Evolutionary conservation across 352 stramenopile species (phyloP), one percentile per base, ranked within the genome.

Genomic region (Phytophthora syringae): DNA sequence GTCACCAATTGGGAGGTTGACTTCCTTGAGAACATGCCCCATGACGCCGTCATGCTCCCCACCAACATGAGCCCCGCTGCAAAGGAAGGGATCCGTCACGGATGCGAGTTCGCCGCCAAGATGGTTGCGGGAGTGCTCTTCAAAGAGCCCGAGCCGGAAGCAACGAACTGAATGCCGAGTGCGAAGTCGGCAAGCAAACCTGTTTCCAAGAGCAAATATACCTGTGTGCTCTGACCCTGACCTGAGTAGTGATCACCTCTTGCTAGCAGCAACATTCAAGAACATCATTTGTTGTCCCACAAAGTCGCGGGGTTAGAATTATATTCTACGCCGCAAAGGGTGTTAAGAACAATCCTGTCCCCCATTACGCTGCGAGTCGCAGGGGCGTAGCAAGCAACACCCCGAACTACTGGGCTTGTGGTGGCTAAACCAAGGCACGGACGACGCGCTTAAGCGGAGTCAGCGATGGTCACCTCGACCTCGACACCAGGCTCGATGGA

Each of bases 401-500:
- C 52, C 12, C 56, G 22, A 55, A 48, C 44, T 49, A 18, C 25
- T 64, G 43, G 18, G 37, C 57, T 42, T 42, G 60, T 27, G 36
- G 28, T 52, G 34, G 34, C 13, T 16, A 50, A 24, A 58, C 52
- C 60, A 39, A 7, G 36, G 37, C 50, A 5, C 55, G 25, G 22
- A 51, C 47, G 30, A 12, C 34, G 52, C 64, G 54, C 73, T 92
- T 92, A 95, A 47, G 82, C 83, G 43, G 86, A 93, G 86, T 98
- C 94, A 62, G 95, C 94, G 82, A 98, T 98, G 62, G 92, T 98
- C 63, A 99, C 97, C 83, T 99, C 97, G 73, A 99, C 95, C 80
- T 99, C 96, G 52, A 99, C 97, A 93, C 97, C 98, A 66, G 98
- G 94, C 82, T 99, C 98, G 74, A 99, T 99, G 62, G 87, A 97